Conservation (phyloP, 2,329 filamentous ascomycete genomes). For the Sporothrix pallida region DNA sequence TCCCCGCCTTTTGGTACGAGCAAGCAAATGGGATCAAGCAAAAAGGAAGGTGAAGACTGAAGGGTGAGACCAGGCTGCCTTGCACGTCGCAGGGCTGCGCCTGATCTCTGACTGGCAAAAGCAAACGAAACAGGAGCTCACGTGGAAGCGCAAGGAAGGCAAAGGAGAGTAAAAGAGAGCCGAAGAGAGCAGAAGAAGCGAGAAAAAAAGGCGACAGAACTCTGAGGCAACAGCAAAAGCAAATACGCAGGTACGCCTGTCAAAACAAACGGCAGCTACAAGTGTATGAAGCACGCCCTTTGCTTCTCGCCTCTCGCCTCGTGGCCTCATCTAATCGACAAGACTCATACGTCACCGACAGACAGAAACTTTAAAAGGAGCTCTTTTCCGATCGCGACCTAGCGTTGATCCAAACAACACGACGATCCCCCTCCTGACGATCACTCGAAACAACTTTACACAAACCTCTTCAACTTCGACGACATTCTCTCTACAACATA, state of each 20-base stretch:
- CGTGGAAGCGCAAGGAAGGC: too few species aligned
- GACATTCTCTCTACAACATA: neutral
- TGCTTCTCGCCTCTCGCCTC: neutral
- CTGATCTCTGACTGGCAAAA: neutral
- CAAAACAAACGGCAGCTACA: neutral
- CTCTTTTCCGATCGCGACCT: neutral
- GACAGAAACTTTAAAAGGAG: neutral
- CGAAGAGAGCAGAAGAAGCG: neutral
- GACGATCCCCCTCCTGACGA: neutral
- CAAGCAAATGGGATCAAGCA: too few species aligned
- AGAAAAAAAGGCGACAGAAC: neutral
- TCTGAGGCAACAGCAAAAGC: neutral
- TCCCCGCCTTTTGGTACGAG: neutral
- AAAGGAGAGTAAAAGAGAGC: neutral
- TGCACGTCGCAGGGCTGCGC: neutral
- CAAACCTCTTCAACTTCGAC: neutral
- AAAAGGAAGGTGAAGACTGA: too few species aligned
- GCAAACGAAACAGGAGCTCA: too few species aligned
- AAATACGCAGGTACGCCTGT: conserved; percentile 1
- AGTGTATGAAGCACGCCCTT: neutral
- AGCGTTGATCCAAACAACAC: neutral
- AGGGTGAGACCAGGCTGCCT: neutral
- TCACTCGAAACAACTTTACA: neutral
- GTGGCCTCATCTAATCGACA: conserved; percentile 2
- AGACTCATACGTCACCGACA: neutral